Conservation (phyloP, 2,329 filamentous ascomycete genomes). For the Trichoderma oligosporum region DNA sequence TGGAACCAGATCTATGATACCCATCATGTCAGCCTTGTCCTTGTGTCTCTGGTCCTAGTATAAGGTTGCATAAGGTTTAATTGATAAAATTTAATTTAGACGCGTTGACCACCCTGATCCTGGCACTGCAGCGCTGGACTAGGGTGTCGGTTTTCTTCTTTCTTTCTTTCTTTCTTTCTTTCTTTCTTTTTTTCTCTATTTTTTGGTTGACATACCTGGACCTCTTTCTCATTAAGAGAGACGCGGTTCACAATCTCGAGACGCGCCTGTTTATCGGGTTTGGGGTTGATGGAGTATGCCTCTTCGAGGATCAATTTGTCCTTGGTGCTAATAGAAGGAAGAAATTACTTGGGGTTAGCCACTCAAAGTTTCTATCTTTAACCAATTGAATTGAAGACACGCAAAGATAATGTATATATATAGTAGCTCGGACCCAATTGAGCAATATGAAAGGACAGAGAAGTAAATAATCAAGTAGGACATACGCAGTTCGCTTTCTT, state of each 20-base stretch:
- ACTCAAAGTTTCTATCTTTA: neutral
- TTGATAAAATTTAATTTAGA: constrained; percentile 3
- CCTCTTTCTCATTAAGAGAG: constrained; percentile 88
- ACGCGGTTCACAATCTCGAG: constrained; percentile 80
- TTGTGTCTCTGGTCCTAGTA: neutral
- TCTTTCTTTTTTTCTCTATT: no score
- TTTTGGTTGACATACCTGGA: constrained; percentile 65
- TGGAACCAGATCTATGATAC: constrained; percentile 87
- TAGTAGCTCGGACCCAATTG: constrained; percentile 22
- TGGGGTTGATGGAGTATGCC: constrained; percentile 79
- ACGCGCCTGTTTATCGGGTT: constrained; percentile 87
- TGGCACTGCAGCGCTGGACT: neutral
- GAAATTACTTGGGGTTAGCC: neutral
- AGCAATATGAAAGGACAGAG: neutral
- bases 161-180: no score
- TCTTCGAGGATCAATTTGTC: constrained; percentile 86
- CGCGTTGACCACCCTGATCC: constrained; percentile 10
- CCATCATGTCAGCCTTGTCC: constrained; percentile 13
- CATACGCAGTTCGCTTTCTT: constrained; percentile 62
- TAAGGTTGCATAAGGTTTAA: constrained; percentile 16
- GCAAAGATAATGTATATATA: constrained; percentile 21
- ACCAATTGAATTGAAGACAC: constrained; percentile 1
- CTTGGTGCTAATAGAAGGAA: constrained; percentile 57
- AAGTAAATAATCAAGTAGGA: constrained; percentile 20
- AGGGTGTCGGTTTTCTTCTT: no score